These are phyloP conservation scores for Verticillium klebahnii DNA, from an alignment of 2,329 filamentous ascomycete genomes.

Conservation along the genomic window DNA sequence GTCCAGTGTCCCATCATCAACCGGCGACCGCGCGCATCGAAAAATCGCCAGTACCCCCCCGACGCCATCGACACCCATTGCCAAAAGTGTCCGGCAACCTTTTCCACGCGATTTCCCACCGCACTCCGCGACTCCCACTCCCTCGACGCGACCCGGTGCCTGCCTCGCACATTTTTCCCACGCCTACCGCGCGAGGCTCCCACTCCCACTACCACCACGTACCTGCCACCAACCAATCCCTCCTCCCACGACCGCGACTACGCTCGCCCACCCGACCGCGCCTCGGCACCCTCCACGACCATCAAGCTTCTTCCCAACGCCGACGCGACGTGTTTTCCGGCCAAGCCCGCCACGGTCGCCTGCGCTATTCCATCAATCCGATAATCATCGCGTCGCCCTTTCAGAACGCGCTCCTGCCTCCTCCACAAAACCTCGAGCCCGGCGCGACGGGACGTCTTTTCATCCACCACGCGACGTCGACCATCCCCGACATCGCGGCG, in stretches of 20 bases:
- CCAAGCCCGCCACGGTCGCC: not conserved
- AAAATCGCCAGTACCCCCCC: slow-evolving; percentile 56
- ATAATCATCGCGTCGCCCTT: not conserved
- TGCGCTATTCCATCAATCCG: not conserved
- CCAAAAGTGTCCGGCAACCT: slow-evolving; percentile 45
- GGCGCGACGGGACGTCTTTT: slow-evolving; percentile 1
- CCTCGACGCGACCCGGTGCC: slow-evolving; percentile 33
- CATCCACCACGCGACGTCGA: slow-evolving; percentile 16
- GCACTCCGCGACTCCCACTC: slow-evolving; percentile 34
- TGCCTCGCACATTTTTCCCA: slow-evolving; percentile 39
- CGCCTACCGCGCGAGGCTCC: slow-evolving; percentile 20
- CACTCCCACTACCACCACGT: not conserved
- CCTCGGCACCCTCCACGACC: slow-evolving; percentile 5
- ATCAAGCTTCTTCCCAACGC: slow-evolving; percentile 2
- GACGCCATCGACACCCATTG: slow-evolving; percentile 56
- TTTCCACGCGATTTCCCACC: slow-evolving; percentile 51
- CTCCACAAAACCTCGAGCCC: slow-evolving; percentile 14
- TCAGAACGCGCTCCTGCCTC: slow-evolving; percentile 4
- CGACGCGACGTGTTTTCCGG: slow-evolving; percentile 4
- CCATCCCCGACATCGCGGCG: not conserved
- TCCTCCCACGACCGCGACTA: slow-evolving; percentile 8
- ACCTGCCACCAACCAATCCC: slow-evolving; percentile 10
- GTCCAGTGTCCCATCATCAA: slow-evolving; percentile 36
- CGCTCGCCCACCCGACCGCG: slow-evolving; percentile 3
- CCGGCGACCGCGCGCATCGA: slow-evolving; percentile 52